A percentile compares a stretch with the other conserved stretches of the same genome.
Conservation (phyloP, 1,139 yeast genomes). For the Yamadazyma diddensiae region DNA sequence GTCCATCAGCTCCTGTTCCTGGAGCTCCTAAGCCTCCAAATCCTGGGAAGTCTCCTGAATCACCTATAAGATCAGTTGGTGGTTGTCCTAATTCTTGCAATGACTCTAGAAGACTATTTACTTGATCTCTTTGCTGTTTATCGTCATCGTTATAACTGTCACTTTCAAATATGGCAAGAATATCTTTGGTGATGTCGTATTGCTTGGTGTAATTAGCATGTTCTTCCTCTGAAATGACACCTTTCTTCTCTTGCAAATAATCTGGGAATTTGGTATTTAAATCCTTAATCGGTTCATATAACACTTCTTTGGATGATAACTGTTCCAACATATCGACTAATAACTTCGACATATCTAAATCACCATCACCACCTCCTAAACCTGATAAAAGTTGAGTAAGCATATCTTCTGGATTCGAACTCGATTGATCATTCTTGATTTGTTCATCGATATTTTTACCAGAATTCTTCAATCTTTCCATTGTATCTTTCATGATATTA, state of each 20-base stretch:
- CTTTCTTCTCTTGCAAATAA: slow-evolving; percentile 53
- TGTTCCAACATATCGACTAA: slow-evolving; percentile 79
- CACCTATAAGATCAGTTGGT: slow-evolving; percentile 76
- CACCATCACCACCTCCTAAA: slow-evolving; percentile 46
- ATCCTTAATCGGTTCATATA: slow-evolving; percentile 87
- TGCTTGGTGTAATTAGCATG: slow-evolving; percentile 53
- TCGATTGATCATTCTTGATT: slow-evolving; percentile 48
- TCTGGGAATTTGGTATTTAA: slow-evolving; percentile 67
- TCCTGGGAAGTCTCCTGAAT: slow-evolving; percentile 58
- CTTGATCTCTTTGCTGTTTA: slow-evolving; percentile 48
- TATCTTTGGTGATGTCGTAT: slow-evolving; percentile 49
- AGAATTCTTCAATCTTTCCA: slow-evolving; percentile 70
- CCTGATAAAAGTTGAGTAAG: slow-evolving; percentile 53
- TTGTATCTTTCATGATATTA: slow-evolving; percentile 75
- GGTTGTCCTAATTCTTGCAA: slow-evolving; percentile 87
- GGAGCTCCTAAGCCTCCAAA: slow-evolving; percentile 36
- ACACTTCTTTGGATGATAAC: slow-evolving; percentile 78
- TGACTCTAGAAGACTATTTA: slow-evolving; percentile 58
- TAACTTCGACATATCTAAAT: slow-evolving; percentile 58
- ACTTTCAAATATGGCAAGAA: slow-evolving; percentile 57
- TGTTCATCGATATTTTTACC: slow-evolving; percentile 66
- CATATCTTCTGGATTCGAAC: slow-evolving; percentile 56
- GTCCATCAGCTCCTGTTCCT: slow-evolving; percentile 24
- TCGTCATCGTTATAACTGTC: slow-evolving; percentile 52
- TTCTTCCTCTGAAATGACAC: slow-evolving; percentile 44